phyloP scores from a whole-genome alignment of 225 moss, liverwort and hornwort species.

The Marchantia paleacea region DNA sequence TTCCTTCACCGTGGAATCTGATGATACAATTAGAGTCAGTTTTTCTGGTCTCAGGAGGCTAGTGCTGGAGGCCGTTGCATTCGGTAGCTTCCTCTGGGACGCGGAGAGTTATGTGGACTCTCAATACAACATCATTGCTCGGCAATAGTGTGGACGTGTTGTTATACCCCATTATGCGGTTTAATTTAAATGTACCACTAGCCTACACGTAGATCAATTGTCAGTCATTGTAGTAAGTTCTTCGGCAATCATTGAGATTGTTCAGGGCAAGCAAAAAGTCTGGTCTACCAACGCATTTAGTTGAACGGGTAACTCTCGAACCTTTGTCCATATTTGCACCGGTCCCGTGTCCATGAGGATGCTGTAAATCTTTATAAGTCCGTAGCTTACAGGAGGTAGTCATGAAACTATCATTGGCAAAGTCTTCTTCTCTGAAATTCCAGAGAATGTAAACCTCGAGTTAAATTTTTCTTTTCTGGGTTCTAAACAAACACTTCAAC shows the following conservation, averaged over 20 bases:
- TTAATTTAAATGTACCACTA: conserved; percentile 10
- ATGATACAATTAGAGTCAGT: conserved; percentile 47
- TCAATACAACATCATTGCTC: conserved; percentile 35
- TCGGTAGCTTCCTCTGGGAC: conserved; percentile 53
- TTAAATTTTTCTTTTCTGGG: not conserved
- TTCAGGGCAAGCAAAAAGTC: too few species aligned
- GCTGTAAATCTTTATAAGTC: conserved; percentile 4
- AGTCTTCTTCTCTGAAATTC: not conserved
- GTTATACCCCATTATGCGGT: not conserved
- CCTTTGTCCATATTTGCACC: not conserved
- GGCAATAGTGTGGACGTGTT: not conserved
- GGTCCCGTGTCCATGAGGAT: not conserved
- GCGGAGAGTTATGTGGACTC: conserved; percentile 49
- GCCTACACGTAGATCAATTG: not conserved
- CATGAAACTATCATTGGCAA: not conserved
- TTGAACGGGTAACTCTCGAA: not conserved
- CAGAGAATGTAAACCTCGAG: not conserved
- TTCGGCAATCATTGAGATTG: too few species aligned
- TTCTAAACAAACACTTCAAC: too few species aligned
- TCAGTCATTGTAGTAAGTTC: not conserved
- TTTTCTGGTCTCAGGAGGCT: conserved; percentile 50
- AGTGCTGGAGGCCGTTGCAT: conserved; percentile 50
- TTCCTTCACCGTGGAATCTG: conserved; percentile 37
- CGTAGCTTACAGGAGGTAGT: not conserved
- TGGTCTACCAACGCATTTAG: not conserved